These are phyloP conservation scores for Talaromyces sp. DNA, from an alignment of 2,329 filamentous ascomycete genomes.

Conservation along the genomic window DNA sequence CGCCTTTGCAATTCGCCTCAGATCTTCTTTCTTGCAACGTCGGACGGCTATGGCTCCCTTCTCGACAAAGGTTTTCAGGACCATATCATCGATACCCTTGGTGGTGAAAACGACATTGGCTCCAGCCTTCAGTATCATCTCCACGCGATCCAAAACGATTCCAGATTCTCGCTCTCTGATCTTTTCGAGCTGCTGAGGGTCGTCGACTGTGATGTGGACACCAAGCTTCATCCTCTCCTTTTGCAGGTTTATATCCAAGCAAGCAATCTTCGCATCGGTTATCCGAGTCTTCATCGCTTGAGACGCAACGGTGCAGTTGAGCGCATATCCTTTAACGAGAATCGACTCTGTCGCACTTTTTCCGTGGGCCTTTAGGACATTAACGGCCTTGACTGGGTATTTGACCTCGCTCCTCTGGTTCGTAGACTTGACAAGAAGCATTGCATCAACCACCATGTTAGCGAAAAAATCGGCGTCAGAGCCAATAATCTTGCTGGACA, in stretches of 20 bases:
- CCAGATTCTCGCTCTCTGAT: slow-evolving; percentile 89
- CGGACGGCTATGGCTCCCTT: slow-evolving; percentile 92
- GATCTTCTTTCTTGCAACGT: slow-evolving; percentile 97
- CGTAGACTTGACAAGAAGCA: slow-evolving; percentile 87
- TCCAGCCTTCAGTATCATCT: slow-evolving; percentile 96
- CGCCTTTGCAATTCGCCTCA: slow-evolving; percentile 90
- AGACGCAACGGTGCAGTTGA: slow-evolving; percentile 98
- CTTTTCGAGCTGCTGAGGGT: slow-evolving; percentile 95
- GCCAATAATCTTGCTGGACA: slow-evolving; percentile 99
- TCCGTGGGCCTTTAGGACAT: slow-evolving; percentile 96
- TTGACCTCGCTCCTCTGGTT: slow-evolving; percentile 89
- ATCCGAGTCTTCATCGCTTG: slow-evolving; percentile 96
- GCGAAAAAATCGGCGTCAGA: slow-evolving; percentile 94
- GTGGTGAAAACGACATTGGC: slow-evolving; percentile 96
- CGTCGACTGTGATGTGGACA: slow-evolving; percentile 96
- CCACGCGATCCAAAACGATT: slow-evolving; percentile 88
- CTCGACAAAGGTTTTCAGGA: slow-evolving; percentile 91
- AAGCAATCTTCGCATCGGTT: slow-evolving; percentile 91
- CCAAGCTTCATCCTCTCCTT: slow-evolving; percentile 99
- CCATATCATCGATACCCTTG: slow-evolving; percentile 96
- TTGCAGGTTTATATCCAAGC: slow-evolving; percentile 95
- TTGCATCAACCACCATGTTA: slow-evolving; percentile 94
- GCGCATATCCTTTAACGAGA: slow-evolving; percentile 89
- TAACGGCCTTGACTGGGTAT: slow-evolving; percentile 98
- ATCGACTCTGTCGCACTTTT: slow-evolving; percentile 86